Conservation (phyloP, 2,329 filamentous ascomycete species). For the Verticillium nonalfalfae region DNA sequence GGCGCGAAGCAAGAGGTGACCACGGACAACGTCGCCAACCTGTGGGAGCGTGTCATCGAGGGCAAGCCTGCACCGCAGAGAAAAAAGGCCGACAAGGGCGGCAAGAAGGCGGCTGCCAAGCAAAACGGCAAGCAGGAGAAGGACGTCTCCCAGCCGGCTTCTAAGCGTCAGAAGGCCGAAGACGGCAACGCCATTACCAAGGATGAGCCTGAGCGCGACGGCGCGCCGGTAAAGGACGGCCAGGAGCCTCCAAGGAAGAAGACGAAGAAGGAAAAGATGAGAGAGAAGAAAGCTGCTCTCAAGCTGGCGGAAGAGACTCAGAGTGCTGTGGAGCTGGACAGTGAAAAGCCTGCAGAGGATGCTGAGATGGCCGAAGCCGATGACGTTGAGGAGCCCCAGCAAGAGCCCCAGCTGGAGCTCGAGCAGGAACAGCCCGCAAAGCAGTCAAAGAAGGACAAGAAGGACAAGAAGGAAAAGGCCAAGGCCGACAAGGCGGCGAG, state of each 20-base stretch:
- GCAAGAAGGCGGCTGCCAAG: constrained; percentile 8
- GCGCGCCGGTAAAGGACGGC: constrained; percentile 14
- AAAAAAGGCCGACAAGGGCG: constrained; percentile 21
- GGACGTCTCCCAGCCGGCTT: constrained; percentile 6
- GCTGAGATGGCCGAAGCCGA: constrained; percentile 27
- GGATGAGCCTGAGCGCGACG: constrained; percentile 18
- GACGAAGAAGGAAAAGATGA: constrained; percentile 31
- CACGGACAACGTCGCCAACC: constrained; percentile 63
- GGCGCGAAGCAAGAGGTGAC: constrained; percentile 41
- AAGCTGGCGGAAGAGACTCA: constrained; percentile 11
- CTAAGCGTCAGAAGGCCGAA: constrained; percentile 8
- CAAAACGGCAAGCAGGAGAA: not conserved
- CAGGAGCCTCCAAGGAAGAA: constrained; percentile 17
- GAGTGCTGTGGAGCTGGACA: constrained; percentile 6
- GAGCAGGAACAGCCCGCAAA: constrained; percentile 78
- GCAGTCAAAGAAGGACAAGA: constrained; percentile 69
- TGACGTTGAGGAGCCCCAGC: constrained; percentile 9
- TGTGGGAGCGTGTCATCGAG: constrained; percentile 78
- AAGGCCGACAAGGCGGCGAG: constrained; percentile 9
- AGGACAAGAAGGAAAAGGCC: constrained; percentile 43
- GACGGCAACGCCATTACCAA: constrained; percentile 8
- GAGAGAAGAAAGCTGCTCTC: constrained; percentile 16
- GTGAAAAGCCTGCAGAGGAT: not conserved
- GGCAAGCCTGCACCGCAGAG: constrained; percentile 39
- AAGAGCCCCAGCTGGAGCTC: constrained; percentile 40